phyloP scores from a whole-genome alignment of 129 eudicot species.

The Tagetes erecta region DNA sequence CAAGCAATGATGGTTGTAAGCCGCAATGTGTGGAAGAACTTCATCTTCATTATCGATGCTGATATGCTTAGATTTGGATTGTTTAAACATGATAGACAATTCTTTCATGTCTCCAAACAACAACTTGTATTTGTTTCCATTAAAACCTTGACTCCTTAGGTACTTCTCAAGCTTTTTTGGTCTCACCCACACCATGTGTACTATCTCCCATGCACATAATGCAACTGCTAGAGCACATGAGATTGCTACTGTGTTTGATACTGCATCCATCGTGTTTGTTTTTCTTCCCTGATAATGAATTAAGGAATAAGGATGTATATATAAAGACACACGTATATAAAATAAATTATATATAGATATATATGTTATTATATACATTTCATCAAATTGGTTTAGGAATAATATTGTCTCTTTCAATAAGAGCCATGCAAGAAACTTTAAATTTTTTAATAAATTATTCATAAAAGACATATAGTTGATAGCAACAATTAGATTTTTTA shows the following conservation, averaged over 20 bases:
- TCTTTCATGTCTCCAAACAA: slow-evolving; percentile 37
- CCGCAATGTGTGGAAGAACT: slow-evolving; percentile 8
- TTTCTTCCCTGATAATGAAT: not conserved
- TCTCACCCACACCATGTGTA: slow-evolving; percentile 33
- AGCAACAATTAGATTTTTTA: no score
- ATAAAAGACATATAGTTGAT: no score
- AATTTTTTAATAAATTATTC: no score
- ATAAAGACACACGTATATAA: no score
- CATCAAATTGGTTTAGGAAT: no score
- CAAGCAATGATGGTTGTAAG: slow-evolving; percentile 11
- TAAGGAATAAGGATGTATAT: not conserved
- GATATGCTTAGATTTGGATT: slow-evolving; percentile 27
- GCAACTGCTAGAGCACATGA: slow-evolving; percentile 22
- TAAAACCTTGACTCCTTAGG: slow-evolving; percentile 37
- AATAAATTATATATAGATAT: no score
- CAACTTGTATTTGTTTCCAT: slow-evolving; percentile 34
- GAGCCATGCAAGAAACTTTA: no score
- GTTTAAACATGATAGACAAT: not conserved
- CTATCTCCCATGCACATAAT: slow-evolving; percentile 29
- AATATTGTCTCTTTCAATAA: not conserved
- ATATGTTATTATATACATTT: not conserved
- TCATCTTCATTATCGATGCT: slow-evolving; percentile 17
- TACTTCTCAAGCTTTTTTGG: slow-evolving; percentile 32
- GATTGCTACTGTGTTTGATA: slow-evolving; percentile 25
- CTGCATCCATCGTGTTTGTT: slow-evolving; percentile 19